These are phyloP conservation scores for Sambucus nigra DNA, from an alignment of 129 eudicot genomes.

Conservation along the genomic window DNA sequence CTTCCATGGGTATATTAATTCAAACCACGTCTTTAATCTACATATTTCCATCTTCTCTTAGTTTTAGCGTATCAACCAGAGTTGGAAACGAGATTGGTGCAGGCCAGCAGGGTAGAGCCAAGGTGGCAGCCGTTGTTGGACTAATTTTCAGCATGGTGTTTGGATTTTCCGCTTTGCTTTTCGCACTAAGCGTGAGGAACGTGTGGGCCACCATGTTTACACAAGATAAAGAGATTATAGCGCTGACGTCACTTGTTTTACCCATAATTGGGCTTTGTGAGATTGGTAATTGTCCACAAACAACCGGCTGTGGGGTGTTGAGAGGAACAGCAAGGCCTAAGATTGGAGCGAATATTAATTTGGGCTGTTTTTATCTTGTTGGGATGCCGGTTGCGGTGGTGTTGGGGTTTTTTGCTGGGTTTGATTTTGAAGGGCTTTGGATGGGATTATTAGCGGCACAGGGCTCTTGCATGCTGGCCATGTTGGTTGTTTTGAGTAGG, in stretches of 20 bases:
- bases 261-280: conserved; percentile 83
- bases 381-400: conserved; percentile 87
- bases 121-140: conserved; percentile 57
- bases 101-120: conserved; percentile 47
- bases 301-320: conserved; percentile 80
- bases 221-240: conserved; percentile 52
- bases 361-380: conserved; percentile 72
- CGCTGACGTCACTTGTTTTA: conserved; percentile 50
- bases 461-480: conserved; percentile 55
- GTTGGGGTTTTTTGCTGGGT: conserved; percentile 38
- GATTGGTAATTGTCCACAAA: conserved; percentile 84
- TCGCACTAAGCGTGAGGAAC: conserved; percentile 38
- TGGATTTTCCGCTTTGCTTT: conserved; percentile 53
- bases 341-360: conserved; percentile 69
- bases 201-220: conserved; percentile 74
- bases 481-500: conserved; percentile 51
- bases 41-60: conserved; percentile 73
- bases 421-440: conserved; percentile 76
- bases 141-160: conserved; percentile 38
- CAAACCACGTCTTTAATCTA: conserved; percentile 79
- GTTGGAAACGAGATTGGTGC: conserved; percentile 81
- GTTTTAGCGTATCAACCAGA: conserved; percentile 72
- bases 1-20: conserved; percentile 78
- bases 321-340: conserved; percentile 82
- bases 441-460: conserved; percentile 76